These are phyloP conservation scores for Salvia sclarea DNA, from an alignment of 305 asterid genomes.

Conservation along the genomic window DNA sequence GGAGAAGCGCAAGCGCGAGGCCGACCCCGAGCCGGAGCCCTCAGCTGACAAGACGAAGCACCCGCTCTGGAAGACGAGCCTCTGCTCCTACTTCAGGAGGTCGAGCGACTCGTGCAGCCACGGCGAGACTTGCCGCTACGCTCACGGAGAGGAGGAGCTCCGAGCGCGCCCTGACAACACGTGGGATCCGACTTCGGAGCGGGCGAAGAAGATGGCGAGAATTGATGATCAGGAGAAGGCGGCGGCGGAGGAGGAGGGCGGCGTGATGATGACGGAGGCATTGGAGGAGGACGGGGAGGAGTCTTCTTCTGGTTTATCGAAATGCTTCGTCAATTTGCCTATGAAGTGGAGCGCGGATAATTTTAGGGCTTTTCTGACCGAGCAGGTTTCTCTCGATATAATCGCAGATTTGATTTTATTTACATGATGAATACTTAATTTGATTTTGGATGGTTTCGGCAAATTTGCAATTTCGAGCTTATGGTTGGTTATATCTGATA, in stretches of 20 bases:
- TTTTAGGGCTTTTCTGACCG: slow-evolving; percentile 57
- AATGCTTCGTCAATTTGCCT: slow-evolving; percentile 80
- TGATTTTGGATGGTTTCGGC: background rate
- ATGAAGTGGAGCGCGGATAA: slow-evolving; percentile 83
- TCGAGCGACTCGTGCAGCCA: slow-evolving; percentile 64
- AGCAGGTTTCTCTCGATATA: slow-evolving; percentile 43
- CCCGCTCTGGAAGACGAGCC: slow-evolving; percentile 79
- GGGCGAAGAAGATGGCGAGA: slow-evolving; percentile 70
- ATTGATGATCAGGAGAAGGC: slow-evolving; percentile 35
- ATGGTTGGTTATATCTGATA: slow-evolving; percentile 10
- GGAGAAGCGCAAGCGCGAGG: slow-evolving; percentile 72
- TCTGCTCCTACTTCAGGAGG: slow-evolving; percentile 82
- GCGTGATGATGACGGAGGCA: slow-evolving; percentile 87
- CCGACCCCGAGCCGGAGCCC: slow-evolving; percentile 35
- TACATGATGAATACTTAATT: background rate
- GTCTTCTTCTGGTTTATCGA: slow-evolving; percentile 51
- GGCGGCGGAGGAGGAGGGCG: slow-evolving; percentile 37
- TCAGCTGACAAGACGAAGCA: slow-evolving; percentile 41
- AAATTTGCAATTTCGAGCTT: too few relatives aligned
- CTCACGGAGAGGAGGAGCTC: slow-evolving; percentile 87
- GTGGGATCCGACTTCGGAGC: slow-evolving; percentile 96
- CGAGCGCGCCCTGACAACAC: slow-evolving; percentile 67
- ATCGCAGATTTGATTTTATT: too few relatives aligned
- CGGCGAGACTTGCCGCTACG: slow-evolving; percentile 69
- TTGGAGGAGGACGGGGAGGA: slow-evolving; percentile 51